Percentiles rank a stretch among this genome's conserved stretches.
phyloP scores from a whole-genome alignment of 2,329 filamentous ascomycete genomes.

The Paramyrothecium sp. region DNA sequence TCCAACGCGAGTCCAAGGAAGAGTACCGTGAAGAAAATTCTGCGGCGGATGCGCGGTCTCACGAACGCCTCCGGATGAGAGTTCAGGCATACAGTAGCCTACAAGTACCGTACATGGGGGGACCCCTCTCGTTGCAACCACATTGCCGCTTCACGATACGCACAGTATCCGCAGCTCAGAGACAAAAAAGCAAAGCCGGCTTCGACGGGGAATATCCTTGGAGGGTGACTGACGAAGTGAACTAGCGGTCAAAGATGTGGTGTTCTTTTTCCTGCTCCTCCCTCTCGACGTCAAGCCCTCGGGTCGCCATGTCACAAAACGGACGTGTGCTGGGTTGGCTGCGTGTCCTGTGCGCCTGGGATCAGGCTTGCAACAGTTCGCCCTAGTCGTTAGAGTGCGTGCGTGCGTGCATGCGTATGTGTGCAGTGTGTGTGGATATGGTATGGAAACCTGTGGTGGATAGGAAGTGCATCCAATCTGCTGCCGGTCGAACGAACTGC shows the following conservation, averaged over 20 bases:
- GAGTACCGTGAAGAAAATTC: no score
- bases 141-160: neutral
- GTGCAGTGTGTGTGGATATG: neutral
- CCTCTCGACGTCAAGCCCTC: neutral
- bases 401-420: neutral
- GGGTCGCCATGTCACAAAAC: neutral
- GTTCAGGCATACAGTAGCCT: no score
- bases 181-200: neutral
- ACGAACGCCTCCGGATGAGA: no score
- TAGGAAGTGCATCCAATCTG: no score
- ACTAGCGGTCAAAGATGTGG: constrained; percentile 1
- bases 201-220: neutral
- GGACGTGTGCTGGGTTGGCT: neutral
- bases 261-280: neutral
- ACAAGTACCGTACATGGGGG: no score
- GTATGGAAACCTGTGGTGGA: no score
- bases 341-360: neutral
- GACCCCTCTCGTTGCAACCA: no score
- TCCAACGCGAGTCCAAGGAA: no score
- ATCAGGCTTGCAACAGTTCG: neutral
- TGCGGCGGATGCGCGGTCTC: no score
- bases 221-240: neutral
- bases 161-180: neutral
- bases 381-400: neutral
- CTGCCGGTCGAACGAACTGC: neutral